A percentile compares a stretch with the other conserved stretches of the same genome.
phyloP scores from a whole-genome alignment of 1,284 basidiomycete genomes.

The Thecaphora thlaspeos region DNA sequence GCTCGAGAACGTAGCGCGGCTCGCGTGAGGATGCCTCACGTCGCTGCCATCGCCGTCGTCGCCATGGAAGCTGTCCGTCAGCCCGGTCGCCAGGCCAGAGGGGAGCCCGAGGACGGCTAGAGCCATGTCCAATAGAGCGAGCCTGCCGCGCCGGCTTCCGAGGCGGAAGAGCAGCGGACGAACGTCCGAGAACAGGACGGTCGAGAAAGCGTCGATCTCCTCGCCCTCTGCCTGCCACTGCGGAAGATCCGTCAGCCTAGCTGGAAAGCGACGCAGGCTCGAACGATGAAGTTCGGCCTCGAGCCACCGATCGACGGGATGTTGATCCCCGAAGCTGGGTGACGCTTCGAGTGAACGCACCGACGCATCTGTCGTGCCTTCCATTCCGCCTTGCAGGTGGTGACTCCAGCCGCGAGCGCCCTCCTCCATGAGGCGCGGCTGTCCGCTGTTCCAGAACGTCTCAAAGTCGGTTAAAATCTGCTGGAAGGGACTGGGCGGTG shows the following conservation, averaged over 20 bases:
- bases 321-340: background rate
- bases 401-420: background rate
- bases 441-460: background rate
- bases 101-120: background rate
- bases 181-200: constrained; percentile 1
- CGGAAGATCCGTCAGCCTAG: constrained; percentile 1
- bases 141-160: constrained; percentile 2
- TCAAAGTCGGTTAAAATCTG: background rate
- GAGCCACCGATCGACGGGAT: constrained; percentile 2
- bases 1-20: background rate
- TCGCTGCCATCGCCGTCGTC: background rate
- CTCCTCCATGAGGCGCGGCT: background rate
- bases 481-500: background rate
- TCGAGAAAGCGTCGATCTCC: constrained; percentile 2
- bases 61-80: background rate
- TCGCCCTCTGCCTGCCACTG: constrained; percentile 1
- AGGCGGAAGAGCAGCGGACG: background rate
- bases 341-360: background rate
- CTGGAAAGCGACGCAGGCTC: background rate
- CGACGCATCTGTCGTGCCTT: background rate
- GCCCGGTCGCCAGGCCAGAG: background rate
- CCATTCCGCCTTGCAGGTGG: background rate
- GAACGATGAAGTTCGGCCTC: background rate
- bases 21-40: too few species aligned
- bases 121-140: constrained; percentile 5